Evolutionary conservation across 371 early-diverging fungal species (phyloP).

Genomic region (Mucor racemosus): DNA sequence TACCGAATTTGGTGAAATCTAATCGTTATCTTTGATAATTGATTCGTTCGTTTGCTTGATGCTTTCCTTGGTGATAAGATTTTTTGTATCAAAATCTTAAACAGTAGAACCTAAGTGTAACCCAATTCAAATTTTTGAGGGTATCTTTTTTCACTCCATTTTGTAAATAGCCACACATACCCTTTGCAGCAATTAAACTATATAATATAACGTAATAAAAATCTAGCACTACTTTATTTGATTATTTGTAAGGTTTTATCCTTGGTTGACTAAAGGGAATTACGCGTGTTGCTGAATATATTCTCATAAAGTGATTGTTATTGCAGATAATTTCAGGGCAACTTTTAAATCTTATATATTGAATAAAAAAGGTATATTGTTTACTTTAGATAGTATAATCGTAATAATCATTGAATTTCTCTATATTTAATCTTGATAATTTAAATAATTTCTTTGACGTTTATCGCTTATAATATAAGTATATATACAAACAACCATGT

Average conservation of each 20-base stretch:
- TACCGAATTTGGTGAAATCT: constrained; percentile 6
- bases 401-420: background rate
- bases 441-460: background rate
- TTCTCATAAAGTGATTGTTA: background rate
- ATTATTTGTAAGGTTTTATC: background rate
- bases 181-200: background rate
- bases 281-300: background rate
- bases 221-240: background rate
- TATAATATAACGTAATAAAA: background rate
- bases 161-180: constrained; percentile 2
- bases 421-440: background rate
- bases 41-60: background rate
- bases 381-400: background rate
- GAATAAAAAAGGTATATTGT: background rate
- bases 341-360: background rate
- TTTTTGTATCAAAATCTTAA: no score
- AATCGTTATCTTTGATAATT: constrained; percentile 6
- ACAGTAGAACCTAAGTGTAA: no score
- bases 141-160: background rate
- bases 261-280: background rate
- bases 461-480: no score
- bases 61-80: no score
- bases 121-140: no score
- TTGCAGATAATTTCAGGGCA: background rate
- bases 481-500: no score